Conservation (phyloP, 179 eudicot species). For the Spinacia oleracea region DNA sequence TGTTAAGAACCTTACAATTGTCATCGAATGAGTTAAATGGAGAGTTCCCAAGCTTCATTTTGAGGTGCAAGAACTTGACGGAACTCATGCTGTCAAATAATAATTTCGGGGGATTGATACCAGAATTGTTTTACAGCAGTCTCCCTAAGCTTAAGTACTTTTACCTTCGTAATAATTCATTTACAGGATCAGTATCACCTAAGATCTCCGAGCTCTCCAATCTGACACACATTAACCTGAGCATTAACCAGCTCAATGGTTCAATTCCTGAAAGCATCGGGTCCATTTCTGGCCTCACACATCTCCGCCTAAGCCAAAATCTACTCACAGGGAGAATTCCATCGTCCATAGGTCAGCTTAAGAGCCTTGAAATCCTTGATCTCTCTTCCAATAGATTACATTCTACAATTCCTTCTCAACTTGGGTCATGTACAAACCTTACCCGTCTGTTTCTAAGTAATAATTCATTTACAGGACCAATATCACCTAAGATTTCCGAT, state of each 20-base stretch:
- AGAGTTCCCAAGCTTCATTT: constrained; percentile 53
- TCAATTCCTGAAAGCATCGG: constrained; percentile 14
- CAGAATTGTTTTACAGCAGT: constrained; percentile 42
- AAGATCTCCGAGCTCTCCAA: constrained; percentile 45
- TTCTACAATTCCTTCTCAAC: constrained; percentile 58
- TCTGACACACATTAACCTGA: constrained; percentile 39
- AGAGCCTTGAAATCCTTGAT: constrained; percentile 44
- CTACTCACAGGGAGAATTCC: constrained; percentile 30
- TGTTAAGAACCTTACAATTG: constrained; percentile 37
- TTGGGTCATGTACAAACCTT: constrained; percentile 62
- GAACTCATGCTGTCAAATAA: not conserved
- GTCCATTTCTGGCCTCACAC: not conserved
- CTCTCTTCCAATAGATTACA: constrained; percentile 39
- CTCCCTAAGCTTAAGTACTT: constrained; percentile 37
- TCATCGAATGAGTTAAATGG: constrained; percentile 30
- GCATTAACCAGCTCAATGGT: constrained; percentile 23
- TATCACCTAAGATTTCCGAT: constrained; percentile 37
- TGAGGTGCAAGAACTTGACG: constrained; percentile 40
- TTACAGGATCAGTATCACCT: constrained; percentile 37
- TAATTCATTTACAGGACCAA: constrained; percentile 45
- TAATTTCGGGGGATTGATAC: constrained; percentile 43
- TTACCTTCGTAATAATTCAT: constrained; percentile 40
- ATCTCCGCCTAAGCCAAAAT: constrained; percentile 14
- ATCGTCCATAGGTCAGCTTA: constrained; percentile 56
- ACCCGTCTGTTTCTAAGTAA: too few species aligned